Base-by-base conservation (phyloP, 2,329 filamentous ascomycete genomes). In the Talaromyces sp. region DNA sequence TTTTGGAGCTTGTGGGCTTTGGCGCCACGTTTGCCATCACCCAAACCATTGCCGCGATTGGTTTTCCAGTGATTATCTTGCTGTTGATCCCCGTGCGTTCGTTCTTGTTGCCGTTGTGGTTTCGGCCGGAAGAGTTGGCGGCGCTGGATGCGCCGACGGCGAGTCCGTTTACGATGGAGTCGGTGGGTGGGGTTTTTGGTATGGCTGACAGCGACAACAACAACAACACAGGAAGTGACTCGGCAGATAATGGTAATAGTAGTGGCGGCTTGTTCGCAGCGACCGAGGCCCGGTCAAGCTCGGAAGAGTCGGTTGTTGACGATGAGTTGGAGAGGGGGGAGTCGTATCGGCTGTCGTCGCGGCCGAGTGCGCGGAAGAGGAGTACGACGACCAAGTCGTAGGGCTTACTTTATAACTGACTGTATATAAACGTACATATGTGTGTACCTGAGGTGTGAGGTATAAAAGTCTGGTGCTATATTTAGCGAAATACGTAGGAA, bases 21-120 rank as follows among this genome's bases (percentile, higher is more conserved):
- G 89, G 81, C 2, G 89, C 87, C 24, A 93, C 90, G 0, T 92
- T 93, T 71, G 89, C 90, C 62, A 90, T 93, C 68, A 92, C 90
- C 0, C 87, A 93, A 76, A 93, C 90, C 0, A 88, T 93, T 55
- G 90, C 89, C 2, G 90, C 90, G 2, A 89, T 93, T 11, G 90
- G 90, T 0, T 93, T 93, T 66, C 90, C 90, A 9, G 81, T 91
- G 38, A 83, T 91, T 64, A 91, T 92, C 68, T 75, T 91, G 54
- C 73, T 85, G 17, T 78, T 91, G 5, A 86, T 91, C 26, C 89
- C 89, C 0, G 74, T 87, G 2, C 82, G 89, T 9, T 84, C 86
- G 1, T 77, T 85, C 62, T 63, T 91, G 6, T 77, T 92, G 65
- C 89, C 89, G 0, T 76, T 76, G 35, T 80, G 84, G 70, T 87